These are phyloP conservation scores for Hortaea werneckii DNA, from an alignment of 2,329 filamentous ascomycete species.

Conservation along the genomic window DNA sequence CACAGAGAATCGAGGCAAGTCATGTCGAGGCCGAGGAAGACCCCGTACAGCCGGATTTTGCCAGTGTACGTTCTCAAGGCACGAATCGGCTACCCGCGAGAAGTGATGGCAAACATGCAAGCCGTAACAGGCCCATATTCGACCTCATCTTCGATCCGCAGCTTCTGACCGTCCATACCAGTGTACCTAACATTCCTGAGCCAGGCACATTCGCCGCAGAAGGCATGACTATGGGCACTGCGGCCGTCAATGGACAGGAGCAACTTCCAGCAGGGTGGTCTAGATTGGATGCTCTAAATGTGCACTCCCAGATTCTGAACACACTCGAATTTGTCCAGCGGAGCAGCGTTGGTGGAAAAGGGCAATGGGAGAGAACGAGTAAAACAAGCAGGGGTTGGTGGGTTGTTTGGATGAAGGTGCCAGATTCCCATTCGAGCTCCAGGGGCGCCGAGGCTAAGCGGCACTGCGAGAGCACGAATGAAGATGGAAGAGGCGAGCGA, in stretches of 20 bases:
- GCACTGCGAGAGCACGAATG: neutral
- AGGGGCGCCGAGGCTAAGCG: neutral
- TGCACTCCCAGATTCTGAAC: conserved; percentile 50
- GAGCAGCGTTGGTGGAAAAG: conserved; percentile 24
- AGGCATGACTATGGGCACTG: conserved; percentile 19
- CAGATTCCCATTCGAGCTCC: conserved; percentile 15
- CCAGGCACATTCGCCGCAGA: conserved; percentile 35
- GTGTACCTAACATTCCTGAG: conserved; percentile 54
- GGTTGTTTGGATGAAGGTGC: conserved; percentile 54
- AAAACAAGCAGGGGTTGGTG: conserved; percentile 58
- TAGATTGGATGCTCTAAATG: conserved; percentile 50
- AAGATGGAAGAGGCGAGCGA: neutral
- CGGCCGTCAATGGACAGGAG: conserved; percentile 5
- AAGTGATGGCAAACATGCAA: neutral
- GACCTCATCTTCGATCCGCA: conserved; percentile 52
- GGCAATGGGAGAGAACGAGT: conserved; percentile 50
- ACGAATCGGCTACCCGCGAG: conserved; percentile 8
- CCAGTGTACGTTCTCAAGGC: conserved; percentile 23
- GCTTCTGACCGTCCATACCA: conserved; percentile 48
- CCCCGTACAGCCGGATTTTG: conserved; percentile 8
- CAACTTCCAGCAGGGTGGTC: conserved; percentile 32
- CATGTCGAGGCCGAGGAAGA: conserved; percentile 15
- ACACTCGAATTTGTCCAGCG: conserved; percentile 41
- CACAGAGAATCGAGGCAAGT: conserved; percentile 29
- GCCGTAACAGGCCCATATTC: conserved; percentile 39